Conservation (phyloP, 768 basidiomycete genomes). For the Nidularia sp. region DNA sequence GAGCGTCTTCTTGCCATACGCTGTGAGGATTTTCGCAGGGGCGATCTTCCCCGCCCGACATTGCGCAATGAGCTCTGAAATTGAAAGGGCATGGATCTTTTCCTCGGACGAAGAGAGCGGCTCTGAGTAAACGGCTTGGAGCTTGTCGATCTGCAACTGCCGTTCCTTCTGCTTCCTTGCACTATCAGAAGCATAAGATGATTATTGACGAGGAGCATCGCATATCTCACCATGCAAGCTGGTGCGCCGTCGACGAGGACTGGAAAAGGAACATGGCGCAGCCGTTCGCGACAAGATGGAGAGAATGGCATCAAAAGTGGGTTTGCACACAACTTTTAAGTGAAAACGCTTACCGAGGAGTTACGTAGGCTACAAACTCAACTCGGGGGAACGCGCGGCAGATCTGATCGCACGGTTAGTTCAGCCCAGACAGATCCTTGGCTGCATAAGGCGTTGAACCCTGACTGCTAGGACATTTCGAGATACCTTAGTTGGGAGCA, state of each 20-base stretch:
- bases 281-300: slow-evolving; percentile 6
- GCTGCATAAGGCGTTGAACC: too few relatives aligned
- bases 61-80: slow-evolving; percentile 39
- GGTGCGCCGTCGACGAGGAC: slow-evolving; percentile 25
- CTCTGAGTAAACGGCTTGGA: slow-evolving; percentile 30
- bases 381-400: slow-evolving; percentile 19
- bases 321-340: slow-evolving; percentile 16
- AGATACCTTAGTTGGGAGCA: too few relatives aligned
- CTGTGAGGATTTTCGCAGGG: slow-evolving; percentile 38
- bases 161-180: slow-evolving; percentile 41
- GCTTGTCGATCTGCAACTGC: slow-evolving; percentile 35
- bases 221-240: slow-evolving; percentile 34
- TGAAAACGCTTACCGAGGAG: slow-evolving; percentile 19
- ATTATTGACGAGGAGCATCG: neutral
- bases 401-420: slow-evolving; percentile 12
- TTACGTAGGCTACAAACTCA: slow-evolving; percentile 12
- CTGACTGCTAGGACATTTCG: too few relatives aligned
- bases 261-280: slow-evolving; percentile 30
- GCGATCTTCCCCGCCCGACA: slow-evolving; percentile 37
- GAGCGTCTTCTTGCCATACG: slow-evolving; percentile 54
- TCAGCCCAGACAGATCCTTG: neutral
- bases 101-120: slow-evolving; percentile 40
- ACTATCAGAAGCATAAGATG: slow-evolving; percentile 17
- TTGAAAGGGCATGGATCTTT: slow-evolving; percentile 45
- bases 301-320: slow-evolving; percentile 12